Evolutionary conservation across 495 filamentous ascomycete genomes (phyloP), one percentile per base, ranked within the genome.

Genomic region (Chaetomium fimeti): DNA sequence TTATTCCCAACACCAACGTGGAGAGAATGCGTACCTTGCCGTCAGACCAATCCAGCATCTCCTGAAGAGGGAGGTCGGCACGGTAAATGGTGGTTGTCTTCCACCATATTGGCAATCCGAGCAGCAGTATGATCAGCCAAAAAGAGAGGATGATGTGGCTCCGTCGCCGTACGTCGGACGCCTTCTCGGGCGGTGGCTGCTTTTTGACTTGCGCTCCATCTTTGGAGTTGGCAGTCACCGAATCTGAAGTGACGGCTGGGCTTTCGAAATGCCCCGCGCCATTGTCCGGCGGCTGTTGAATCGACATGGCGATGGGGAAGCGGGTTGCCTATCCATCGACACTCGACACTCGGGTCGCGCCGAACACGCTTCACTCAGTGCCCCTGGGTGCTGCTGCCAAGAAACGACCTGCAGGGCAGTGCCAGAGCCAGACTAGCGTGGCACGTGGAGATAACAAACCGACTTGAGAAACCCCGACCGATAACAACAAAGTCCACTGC

Each of bases 61-160:
- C 84, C 69, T 87, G 81, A 70, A 97, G 75, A 43, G 94, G 94
- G 68, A 98, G 78, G 43, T 86, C 83, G 2, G 94, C 92, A 49
- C 94, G 86, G 78, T 97, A 91, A 69, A 98, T 94, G 0, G 91
- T 88, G 1, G 95, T 98, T n/a, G 94, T 98, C 74, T 87, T 87
- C 87, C 91, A 91, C 94, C 94, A 98, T 87, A 96, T 88, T 67
- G 94, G 94, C 64, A 98, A 76, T 20, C 94, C 95, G 20, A 98
- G 79, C 38, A 89, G 84, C 27, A 96, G 72, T 15, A 95, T 91
- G 18, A 97, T 87, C 22, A 84, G 79, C 95, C 94, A 98, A 71
- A 98, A 98, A 7, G 94, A 92, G 57, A 90, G 75, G 68, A 98
- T 88, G 52, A 98, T 89, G 60, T 77, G 81, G 58, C 83, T 83